Evolutionary conservation across 768 basidiomycete genomes (phyloP).

Genomic region (Scleroderma citrinum): DNA sequence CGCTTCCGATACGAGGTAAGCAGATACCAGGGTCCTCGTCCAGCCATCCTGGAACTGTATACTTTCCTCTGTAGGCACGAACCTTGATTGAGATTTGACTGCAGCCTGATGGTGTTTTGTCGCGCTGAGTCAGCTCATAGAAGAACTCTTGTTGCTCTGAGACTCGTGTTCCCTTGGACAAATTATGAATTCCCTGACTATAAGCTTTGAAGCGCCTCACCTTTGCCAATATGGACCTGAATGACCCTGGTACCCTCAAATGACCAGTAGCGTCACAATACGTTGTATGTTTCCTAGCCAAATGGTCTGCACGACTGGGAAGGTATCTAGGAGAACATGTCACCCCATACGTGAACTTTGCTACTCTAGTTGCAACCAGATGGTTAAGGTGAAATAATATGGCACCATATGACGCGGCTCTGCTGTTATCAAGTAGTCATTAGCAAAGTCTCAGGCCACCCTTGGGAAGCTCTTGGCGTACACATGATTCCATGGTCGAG

Average conservation of each 20-base stretch:
- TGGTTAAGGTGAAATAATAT: constrained; percentile 36
- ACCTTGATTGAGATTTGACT: too few relatives aligned
- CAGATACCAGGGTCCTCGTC: constrained; percentile 3
- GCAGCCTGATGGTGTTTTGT: too few relatives aligned
- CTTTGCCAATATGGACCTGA: constrained; percentile 35
- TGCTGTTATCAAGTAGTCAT: constrained; percentile 25
- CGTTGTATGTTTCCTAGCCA: constrained; percentile 18
- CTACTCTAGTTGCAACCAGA: constrained; percentile 39
- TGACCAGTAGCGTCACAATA: constrained; percentile 22
- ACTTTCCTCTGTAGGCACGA: constrained; percentile 7
- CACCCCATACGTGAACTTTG: constrained; percentile 36
- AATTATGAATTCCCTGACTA: too few relatives aligned
- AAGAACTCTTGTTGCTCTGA: constrained; percentile 9
- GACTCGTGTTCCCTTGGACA: constrained; percentile 17
- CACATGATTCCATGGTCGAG: constrained; percentile 45
- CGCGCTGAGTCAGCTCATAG: too few relatives aligned
- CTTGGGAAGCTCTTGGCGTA: too few relatives aligned
- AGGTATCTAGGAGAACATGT: constrained; percentile 26
- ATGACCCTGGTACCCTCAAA: constrained; percentile 26
- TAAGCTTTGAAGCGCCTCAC: too few relatives aligned
- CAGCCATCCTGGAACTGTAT: constrained; percentile 1
- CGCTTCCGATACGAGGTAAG: too few relatives aligned
- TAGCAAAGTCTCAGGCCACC: too few relatives aligned
- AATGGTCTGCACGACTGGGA: constrained; percentile 30
- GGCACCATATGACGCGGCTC: constrained; percentile 48